Evolutionary conservation across 78 protist species (phyloP), one percentile per base, ranked within the genome.

Genomic region (Dictyostelium citrinum): DNA sequence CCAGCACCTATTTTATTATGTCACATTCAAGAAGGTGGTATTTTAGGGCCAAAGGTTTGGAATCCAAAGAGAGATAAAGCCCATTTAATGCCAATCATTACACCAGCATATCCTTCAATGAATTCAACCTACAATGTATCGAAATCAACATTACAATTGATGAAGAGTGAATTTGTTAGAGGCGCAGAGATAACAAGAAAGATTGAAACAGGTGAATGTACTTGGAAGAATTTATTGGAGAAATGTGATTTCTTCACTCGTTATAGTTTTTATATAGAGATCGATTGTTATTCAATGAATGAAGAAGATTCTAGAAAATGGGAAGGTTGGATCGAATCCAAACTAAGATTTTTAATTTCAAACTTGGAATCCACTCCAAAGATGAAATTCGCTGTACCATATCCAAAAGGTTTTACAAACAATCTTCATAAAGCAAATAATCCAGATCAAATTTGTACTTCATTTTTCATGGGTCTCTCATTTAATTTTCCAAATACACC

Each of bases 41-140:
- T 37, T 3, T 68, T 76, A 8, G 88, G 78, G 4, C 41, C 82
- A 10, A 82, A 49, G 10, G 96, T 96, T 14, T 97, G 98, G 98
- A 90, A 97, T 61, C 97, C 96, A 22, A 67, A 76, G 70, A 84
- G 79, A 82, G 95, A 95, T 51, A 95, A 90, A 60, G 76, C 27
- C 29, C 96, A 97, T 78, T 77, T 97, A 78, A 98, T 99, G 99
- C 99, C 99, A 29, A 90, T 99, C 76, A 82, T 99, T 67, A 99
- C 99, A 37, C 99, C 99, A 17, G 96, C 97, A 37, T 98, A 98
- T 88, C 99, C 99, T 33, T 64, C 96, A n/a, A 97, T 98, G 98
- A 99, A 99, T 77, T 95, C 99, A 33, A 94, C 99, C 1, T 90
- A 96, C 92, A 98, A 97, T 81, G 98, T 98, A 33, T 79, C 97